Conservation (phyloP, 306 rosid species). For the Glycine tomentella region DNA sequence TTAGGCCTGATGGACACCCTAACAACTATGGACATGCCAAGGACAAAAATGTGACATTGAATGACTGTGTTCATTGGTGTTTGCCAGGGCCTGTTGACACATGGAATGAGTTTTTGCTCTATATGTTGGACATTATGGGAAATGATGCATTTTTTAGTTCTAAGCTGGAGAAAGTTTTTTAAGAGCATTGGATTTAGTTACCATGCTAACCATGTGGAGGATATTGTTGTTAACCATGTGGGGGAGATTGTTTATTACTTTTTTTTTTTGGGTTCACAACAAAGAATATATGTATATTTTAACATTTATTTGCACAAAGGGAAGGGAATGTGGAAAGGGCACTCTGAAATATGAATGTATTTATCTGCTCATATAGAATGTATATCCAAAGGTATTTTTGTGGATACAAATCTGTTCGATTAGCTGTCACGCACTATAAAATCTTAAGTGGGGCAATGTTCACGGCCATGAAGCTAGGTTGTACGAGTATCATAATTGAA, state of each 20-base stretch:
- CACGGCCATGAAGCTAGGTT: no score
- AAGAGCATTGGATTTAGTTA: constrained; percentile 34
- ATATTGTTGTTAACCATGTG: not conserved
- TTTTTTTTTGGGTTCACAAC: constrained; percentile 7
- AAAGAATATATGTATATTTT: no score
- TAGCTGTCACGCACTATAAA: constrained; percentile 15
- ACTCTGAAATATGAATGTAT: not conserved
- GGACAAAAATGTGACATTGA: constrained; percentile 53
- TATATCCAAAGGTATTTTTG: constrained; percentile 18
- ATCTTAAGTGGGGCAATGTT: not conserved
- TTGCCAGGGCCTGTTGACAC: constrained; percentile 95
- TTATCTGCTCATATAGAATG: constrained; percentile 10
- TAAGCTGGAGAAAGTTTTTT: constrained; percentile 36
- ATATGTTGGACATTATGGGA: constrained; percentile 56
- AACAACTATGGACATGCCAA: constrained; percentile 62
- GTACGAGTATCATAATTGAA: not conserved
- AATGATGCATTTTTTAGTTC: constrained; percentile 34
- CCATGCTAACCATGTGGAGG: constrained; percentile 2
- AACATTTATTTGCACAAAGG: no score
- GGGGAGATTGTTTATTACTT: not conserved
- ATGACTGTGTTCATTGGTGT: constrained; percentile 99
- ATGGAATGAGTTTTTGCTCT: constrained; percentile 85
- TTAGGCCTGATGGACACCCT: constrained; percentile 97
- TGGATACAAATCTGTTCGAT: not conserved
- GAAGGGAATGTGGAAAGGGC: no score